Evolutionary conservation across 176 grass and related monocot genomes (phyloP), one percentile per base, ranked within the genome.

Genomic region (Cymbopogon citratus): DNA sequence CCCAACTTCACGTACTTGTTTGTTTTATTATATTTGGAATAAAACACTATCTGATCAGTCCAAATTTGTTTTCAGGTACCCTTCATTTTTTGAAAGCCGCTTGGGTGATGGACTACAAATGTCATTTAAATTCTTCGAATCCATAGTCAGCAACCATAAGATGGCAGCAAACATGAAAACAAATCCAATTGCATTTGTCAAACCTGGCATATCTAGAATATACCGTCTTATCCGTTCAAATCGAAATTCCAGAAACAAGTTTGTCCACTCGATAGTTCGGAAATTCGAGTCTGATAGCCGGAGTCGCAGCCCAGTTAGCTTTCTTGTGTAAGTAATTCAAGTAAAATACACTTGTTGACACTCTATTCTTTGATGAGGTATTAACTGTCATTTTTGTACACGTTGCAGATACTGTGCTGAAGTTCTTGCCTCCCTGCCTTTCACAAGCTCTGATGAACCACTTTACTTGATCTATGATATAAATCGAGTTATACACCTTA

Each of bases 381-480:
- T 84, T 71, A 36, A 71, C 74, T 82, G 71, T 69, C 66, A 69
- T 31, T 60, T 80, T 83, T 60, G 3, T 83, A 36, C 84, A 83
- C 26, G 39, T 73, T 96, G 89, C 87, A 99, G 97, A 49, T 99
- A 99, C 79, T 99, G 97, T 79, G 85, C 84, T 19, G 97, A 99
- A 87, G 89, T 99, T 85, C 92, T 99, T 87, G 89, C 93, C 26
- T 90, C 89, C 73, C 89, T 99, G 78, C 97, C 97, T 1, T 99
- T 99, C 85, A 93, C 93, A 70, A 85, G 81, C 16, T 91, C 85
- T 34, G 97, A 99, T 87, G 97, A 99, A 74, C 97, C 97, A 31
- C 91, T 99, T 76, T 96, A 99, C 69, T 82, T 99, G 87, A 95
- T 99, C 66, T 96, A 99, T 78, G 93, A 96, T 82, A 99, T 99